Evolutionary conservation across 1,284 basidiomycete species (phyloP).

Genomic region (Mycena citricolor): DNA sequence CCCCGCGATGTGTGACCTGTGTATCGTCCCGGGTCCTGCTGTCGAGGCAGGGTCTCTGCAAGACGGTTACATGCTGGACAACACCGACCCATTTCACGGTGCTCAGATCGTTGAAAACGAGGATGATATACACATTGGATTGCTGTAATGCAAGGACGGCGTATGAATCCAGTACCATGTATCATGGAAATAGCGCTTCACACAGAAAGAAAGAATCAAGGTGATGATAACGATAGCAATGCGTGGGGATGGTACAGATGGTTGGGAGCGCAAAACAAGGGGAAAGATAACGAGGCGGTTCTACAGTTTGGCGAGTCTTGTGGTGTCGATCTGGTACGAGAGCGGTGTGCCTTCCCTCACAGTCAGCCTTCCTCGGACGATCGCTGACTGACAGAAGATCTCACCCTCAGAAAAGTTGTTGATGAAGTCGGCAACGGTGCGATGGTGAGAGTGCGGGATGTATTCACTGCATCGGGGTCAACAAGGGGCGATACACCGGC

Average conservation of each 20-base stretch:
- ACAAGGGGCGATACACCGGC: too few relatives aligned
- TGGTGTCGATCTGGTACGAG: slow-evolving; percentile 20
- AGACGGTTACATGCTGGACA: too few relatives aligned
- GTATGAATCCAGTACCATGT: too few relatives aligned
- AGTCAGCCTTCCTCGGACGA: neutral
- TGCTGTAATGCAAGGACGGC: too few relatives aligned
- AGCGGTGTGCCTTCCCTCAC: slow-evolving; percentile 14
- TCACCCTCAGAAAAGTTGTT: slow-evolving; percentile 17
- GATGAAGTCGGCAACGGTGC: slow-evolving; percentile 16
- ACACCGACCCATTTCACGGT: too few relatives aligned
- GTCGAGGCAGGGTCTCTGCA: too few relatives aligned
- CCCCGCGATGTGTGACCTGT: too few relatives aligned
- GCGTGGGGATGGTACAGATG: neutral
- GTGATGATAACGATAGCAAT: neutral
- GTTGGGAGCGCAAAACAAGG: neutral
- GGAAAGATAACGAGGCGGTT: neutral
- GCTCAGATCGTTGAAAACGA: too few relatives aligned
- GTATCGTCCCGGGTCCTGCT: too few relatives aligned
- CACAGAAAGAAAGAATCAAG: too few relatives aligned
- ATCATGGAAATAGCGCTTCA: too few relatives aligned
- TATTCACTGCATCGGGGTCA: slow-evolving; percentile 8
- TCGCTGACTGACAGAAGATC: neutral
- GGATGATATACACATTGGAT: too few relatives aligned
- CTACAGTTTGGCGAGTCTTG: slow-evolving; percentile 9
- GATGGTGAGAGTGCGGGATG: slow-evolving; percentile 22